These are phyloP conservation scores for Mortierella sp. DNA, from an alignment of 371 early-diverging fungal species.

Conservation along the genomic window DNA sequence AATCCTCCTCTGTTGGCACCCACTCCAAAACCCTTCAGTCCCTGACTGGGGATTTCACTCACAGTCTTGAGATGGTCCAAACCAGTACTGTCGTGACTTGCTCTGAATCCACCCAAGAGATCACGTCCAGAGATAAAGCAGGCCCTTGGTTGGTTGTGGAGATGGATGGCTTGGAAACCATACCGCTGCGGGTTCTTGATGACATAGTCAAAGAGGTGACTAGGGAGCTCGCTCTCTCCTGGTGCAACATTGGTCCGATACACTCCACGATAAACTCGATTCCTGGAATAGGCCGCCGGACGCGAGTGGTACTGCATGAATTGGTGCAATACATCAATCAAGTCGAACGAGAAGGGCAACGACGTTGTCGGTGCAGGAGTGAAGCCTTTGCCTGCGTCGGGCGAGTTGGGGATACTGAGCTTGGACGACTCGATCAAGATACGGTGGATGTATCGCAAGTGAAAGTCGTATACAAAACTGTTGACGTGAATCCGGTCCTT, in stretches of 20 bases:
- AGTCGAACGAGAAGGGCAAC: conserved; percentile 61
- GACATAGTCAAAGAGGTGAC: conserved; percentile 70
- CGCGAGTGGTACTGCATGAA: conserved; percentile 68
- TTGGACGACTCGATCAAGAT: conserved; percentile 61
- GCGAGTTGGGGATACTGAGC: conserved; percentile 4
- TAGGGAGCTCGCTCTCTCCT: conserved; percentile 52
- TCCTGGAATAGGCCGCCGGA: conserved; percentile 72
- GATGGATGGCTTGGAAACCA: conserved; percentile 59
- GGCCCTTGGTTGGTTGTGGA: conserved; percentile 48
- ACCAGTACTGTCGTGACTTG: background rate
- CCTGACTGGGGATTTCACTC: conserved; percentile 10
- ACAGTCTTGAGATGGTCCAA: conserved; percentile 8
- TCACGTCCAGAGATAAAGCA: conserved; percentile 54
- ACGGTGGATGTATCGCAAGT: conserved; percentile 72
- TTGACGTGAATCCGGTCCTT: conserved; percentile 80
- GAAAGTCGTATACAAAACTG: conserved; percentile 87
- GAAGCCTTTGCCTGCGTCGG: conserved; percentile 7
- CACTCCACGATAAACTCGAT: conserved; percentile 69
- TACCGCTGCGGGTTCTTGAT: conserved; percentile 73
- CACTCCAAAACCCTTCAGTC: conserved; percentile 42
- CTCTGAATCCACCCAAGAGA: conserved; percentile 23
- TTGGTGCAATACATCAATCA: conserved; percentile 71
- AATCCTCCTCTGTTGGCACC: conserved; percentile 26
- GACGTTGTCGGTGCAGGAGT: conserved; percentile 19
- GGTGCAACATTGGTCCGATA: conserved; percentile 59